Evolutionary conservation across 768 basidiomycete species (phyloP), one percentile per base, ranked within the genome.

Genomic region (Naganishia friedmannii): DNA sequence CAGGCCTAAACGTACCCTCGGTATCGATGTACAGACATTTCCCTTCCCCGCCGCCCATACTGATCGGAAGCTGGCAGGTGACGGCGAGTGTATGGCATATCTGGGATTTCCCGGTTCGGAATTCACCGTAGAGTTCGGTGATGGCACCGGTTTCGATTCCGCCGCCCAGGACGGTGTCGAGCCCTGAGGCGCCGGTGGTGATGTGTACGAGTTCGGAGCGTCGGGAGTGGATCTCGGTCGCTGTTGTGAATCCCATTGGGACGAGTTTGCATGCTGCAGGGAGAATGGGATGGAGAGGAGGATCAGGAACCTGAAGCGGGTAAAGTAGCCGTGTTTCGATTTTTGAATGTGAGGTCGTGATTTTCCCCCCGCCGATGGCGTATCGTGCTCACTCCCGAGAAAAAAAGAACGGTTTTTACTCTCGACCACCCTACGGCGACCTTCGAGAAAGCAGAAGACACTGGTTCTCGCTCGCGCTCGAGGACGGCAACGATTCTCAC

Each of bases 1-100:
- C 91, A 26, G 96, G 96, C 75, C 96, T 93, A 85, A 99, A 99
- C 10, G 96, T 99, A 31, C 95, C 95, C 78, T 99, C 96, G 0
- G 96, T 98, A 80, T 99, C 96, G 82, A 99, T 97, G 82, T 96
- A 99, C 54, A 99, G 84, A 78, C 95, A 97, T 83, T 99, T 99
- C 46, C 96, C 96, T 82, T 99, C 96, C 15, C 96, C 96, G 19
- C 96, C 96, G 23, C 96, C 95, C 94, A 98, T 97, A 76, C 87
- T 89, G 53, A 93, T 90, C 1, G 96, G 96, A 17, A 98, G 86
- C 83, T 85, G 73, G 5, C 96, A 99, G 5, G 96, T 97, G 13
- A 97, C 96, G 3, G 96, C 93, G 55, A 99, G 87, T 0, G 95
- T 97, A 79, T 99, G 96, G 79, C 96, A 98, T 56, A 99, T 86